phyloP scores from a whole-genome alignment of 2,329 filamentous ascomycete genomes.

The Phialophora chinensis region DNA sequence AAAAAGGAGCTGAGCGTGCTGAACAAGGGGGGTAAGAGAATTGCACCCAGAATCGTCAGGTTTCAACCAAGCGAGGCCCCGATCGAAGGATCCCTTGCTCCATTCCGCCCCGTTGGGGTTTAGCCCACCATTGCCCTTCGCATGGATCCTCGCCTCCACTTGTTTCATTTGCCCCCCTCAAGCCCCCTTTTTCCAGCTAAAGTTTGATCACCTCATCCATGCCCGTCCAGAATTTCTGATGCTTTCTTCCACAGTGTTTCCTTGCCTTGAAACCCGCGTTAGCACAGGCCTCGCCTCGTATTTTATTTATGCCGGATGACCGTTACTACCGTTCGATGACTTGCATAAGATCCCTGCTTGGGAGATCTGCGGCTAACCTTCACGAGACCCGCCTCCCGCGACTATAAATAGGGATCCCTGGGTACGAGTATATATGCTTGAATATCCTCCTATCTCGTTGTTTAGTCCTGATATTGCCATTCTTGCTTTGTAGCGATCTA shows the following conservation, averaged over 20 bases:
- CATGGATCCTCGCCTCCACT: conserved; percentile 20
- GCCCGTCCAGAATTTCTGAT: not conserved
- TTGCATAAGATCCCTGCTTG: conserved; percentile 18
- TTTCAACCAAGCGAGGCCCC: conserved; percentile 3
- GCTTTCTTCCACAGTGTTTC: not conserved
- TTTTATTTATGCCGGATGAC: not conserved
- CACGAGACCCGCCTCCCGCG: not conserved
- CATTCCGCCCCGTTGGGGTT: conserved; percentile 15
- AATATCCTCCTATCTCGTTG: not conserved
- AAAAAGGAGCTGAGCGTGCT: conserved; percentile 15
- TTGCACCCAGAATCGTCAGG: not conserved
- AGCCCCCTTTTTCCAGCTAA: not conserved
- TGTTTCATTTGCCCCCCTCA: conserved; percentile 14
- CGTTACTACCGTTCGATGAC: conserved; percentile 11
- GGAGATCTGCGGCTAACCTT: conserved; percentile 20
- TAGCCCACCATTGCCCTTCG: conserved; percentile 20
- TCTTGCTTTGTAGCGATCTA: not conserved
- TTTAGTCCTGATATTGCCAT: not conserved
- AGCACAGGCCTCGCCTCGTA: not conserved
- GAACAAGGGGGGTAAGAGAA: not conserved
- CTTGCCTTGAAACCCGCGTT: not conserved
- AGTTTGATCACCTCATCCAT: not conserved
- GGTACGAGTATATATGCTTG: not conserved
- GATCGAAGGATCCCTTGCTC: conserved; percentile 10
- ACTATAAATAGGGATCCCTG: not conserved